Percentiles rank a stretch among this genome's conserved stretches.
Evolutionary conservation across 192 early-diverging fungal species (phyloP).

Genomic region (Mortierella hygrophila): DNA sequence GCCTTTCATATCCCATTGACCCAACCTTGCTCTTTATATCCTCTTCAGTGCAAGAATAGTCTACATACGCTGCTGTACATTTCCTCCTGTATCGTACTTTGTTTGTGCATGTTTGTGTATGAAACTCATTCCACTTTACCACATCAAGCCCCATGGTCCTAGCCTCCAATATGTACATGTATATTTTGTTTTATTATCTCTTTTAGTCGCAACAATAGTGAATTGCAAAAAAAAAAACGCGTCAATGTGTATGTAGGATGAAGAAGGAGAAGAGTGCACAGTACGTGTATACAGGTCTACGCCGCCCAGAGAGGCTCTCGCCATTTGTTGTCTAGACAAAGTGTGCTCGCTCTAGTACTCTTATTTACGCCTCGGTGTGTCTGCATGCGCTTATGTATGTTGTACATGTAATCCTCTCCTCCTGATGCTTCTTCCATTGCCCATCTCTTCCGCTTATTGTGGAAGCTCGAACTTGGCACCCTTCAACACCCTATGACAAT

Average conservation of each 20-base stretch:
- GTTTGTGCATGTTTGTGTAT: too few relatives aligned
- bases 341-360: not conserved
- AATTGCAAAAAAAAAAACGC: not conserved
- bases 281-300: not conserved
- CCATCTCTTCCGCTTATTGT: slow-evolving; percentile 38
- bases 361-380: not conserved
- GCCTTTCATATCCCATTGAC: too few relatives aligned
- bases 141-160: too few relatives aligned
- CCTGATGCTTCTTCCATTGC: not conserved
- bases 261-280: not conserved
- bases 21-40: too few relatives aligned
- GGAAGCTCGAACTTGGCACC: slow-evolving; percentile 82
- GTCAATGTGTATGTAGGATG: not conserved
- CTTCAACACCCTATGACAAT: slow-evolving; percentile 68
- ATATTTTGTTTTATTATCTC: not conserved
- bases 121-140: too few relatives aligned
- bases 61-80: too few relatives aligned
- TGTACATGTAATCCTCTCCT: not conserved
- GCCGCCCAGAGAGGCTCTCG: not conserved
- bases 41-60: too few relatives aligned
- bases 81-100: too few relatives aligned
- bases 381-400: not conserved
- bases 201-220: not conserved
- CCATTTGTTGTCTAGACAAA: not conserved
- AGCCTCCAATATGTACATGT: too few relatives aligned